phyloP scores from a whole-genome alignment of 371 early-diverging fungal species.

The Mortierella sp. region DNA sequence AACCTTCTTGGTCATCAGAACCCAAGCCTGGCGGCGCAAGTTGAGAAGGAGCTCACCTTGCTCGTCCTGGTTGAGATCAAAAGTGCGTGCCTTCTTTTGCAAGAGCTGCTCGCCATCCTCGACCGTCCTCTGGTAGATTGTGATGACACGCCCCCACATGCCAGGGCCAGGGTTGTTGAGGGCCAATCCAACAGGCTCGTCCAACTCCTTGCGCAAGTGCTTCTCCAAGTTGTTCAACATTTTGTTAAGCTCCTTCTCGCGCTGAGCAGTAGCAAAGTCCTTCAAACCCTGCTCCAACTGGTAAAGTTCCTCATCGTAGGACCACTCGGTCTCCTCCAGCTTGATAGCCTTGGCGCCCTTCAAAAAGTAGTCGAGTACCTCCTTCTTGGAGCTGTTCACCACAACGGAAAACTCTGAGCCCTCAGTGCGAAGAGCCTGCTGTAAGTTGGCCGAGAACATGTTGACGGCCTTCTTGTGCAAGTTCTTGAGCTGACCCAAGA shows the following conservation, averaged over 20 bases:
- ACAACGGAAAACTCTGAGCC: conserved; percentile 35
- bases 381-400: conserved; percentile 26
- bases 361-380: conserved; percentile 42
- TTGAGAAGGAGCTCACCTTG: conserved; percentile 61
- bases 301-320: conserved; percentile 72
- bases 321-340: conserved; percentile 85
- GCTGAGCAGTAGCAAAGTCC: conserved; percentile 74
- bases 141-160: conserved; percentile 84
- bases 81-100: conserved; percentile 59
- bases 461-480: conserved; percentile 78
- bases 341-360: conserved; percentile 64
- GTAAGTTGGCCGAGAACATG: conserved; percentile 71
- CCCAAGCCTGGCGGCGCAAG: conserved; percentile 80
- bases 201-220: conserved; percentile 69
- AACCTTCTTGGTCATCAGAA: conserved; percentile 76
- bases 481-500: conserved; percentile 90
- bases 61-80: conserved; percentile 63
- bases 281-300: conserved; percentile 77
- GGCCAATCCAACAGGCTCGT: conserved; percentile 78
- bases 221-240: conserved; percentile 79
- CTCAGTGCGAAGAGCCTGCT: conserved; percentile 47
- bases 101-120: conserved; percentile 63
- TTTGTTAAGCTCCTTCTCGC: conserved; percentile 85
- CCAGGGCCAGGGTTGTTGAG: conserved; percentile 74
- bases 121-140: conserved; percentile 67